phyloP scores from a whole-genome alignment of 495 filamentous ascomycete genomes.

The Penicillium maclennaniae region DNA sequence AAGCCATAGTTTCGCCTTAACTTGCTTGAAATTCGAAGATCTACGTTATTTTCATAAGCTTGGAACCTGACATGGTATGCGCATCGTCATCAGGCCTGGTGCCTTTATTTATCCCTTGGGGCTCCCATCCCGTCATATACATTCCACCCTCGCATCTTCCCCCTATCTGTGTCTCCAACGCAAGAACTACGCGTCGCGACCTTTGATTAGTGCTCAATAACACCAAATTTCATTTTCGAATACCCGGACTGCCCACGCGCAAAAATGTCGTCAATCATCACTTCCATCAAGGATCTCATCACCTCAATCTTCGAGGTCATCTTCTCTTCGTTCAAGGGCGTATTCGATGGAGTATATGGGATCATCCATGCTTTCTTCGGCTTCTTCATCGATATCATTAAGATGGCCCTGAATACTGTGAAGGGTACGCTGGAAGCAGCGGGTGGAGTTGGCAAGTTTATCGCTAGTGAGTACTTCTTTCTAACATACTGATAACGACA shows the following conservation, averaged over 20 bases:
- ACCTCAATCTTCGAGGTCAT: constrained; percentile 16
- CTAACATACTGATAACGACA: background rate
- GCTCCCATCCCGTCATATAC: too few species aligned
- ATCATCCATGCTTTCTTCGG: constrained; percentile 2
- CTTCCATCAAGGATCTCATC: constrained; percentile 18
- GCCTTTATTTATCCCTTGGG: background rate
- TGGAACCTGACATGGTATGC: background rate
- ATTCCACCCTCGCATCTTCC: background rate
- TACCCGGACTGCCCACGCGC: too few species aligned
- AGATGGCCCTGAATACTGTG: constrained; percentile 1
- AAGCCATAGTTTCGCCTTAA: background rate
- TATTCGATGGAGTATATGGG: constrained; percentile 1
- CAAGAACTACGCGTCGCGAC: too few species aligned
- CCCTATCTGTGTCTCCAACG: too few species aligned
- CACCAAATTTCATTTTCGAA: too few species aligned
- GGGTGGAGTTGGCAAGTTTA: constrained; percentile 13
- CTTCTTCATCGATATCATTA: constrained; percentile 5
- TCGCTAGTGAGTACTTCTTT: constrained; percentile 8
- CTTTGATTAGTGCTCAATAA: background rate
- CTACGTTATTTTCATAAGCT: background rate
- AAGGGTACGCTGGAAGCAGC: constrained; percentile 8
- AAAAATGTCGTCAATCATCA: constrained; percentile 17
- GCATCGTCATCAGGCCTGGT: background rate
- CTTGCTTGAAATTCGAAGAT: background rate
- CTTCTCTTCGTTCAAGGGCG: constrained; percentile 9